Conservation (phyloP, 257 asterid genomes). For the Solanum chilense region DNA sequence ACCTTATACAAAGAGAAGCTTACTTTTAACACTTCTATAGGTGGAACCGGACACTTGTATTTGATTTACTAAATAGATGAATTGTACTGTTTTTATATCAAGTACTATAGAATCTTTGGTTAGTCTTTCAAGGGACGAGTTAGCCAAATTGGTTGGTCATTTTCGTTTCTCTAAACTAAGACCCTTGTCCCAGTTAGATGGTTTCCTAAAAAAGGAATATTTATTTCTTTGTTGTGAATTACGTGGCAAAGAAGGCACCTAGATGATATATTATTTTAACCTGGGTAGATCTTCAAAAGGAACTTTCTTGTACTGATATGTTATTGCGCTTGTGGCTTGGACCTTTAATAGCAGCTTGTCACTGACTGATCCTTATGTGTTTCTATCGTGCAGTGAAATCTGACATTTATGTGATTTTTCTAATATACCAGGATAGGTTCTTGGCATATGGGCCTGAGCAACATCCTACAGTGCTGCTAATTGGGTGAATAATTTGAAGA, state of each 20-base stretch:
- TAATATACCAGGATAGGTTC: background rate
- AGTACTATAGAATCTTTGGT: background rate
- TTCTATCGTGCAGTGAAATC: background rate
- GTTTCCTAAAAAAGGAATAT: background rate
- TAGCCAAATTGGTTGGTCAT: background rate
- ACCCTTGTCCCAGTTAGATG: background rate
- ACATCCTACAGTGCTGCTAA: background rate
- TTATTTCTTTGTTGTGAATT: background rate
- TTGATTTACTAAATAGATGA: background rate
- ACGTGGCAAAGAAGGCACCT: background rate
- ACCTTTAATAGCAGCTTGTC: background rate
- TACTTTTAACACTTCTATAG: background rate
- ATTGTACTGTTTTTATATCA: background rate
- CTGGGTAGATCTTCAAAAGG: background rate
- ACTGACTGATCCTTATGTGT: background rate
- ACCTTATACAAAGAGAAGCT: background rate
- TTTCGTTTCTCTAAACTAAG: background rate
- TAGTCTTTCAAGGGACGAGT: background rate
- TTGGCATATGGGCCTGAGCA: background rate
- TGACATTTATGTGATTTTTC: background rate
- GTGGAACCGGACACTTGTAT: background rate
- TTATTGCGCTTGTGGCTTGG: background rate
- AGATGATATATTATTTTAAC: background rate
- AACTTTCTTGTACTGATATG: background rate
- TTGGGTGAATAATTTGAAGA: background rate